Evolutionary conservation across 1,139 yeast genomes (phyloP).

Genomic region (Blastobotrys aristatus): DNA sequence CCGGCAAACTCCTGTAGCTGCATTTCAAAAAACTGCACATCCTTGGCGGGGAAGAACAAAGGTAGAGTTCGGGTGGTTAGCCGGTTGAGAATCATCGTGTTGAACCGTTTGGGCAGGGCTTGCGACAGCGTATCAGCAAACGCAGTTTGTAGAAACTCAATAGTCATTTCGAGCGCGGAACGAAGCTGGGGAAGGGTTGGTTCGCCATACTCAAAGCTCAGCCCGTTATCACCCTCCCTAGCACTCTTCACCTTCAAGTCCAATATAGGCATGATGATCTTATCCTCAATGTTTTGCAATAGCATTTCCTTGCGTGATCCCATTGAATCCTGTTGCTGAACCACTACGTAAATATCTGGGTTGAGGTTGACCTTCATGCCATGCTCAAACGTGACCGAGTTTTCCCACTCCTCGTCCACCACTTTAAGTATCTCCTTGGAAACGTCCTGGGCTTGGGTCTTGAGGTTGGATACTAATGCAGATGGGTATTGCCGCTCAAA

Average conservation of each 20-base stretch:
- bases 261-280: conserved; percentile 23
- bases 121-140: conserved; percentile 18
- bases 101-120: conserved; percentile 24
- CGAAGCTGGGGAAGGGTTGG: conserved; percentile 11
- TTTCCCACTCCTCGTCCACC: conserved; percentile 23
- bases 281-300: conserved; percentile 21
- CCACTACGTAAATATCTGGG: conserved; percentile 19
- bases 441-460: conserved; percentile 9
- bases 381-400: conserved; percentile 15
- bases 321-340: conserved; percentile 19
- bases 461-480: conserved; percentile 17
- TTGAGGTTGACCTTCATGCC: conserved; percentile 16
- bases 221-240: conserved; percentile 5
- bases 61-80: conserved; percentile 23
- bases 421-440: conserved; percentile 16
- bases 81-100: conserved; percentile 21
- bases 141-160: conserved; percentile 18
- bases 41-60: conserved; percentile 23
- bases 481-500: conserved; percentile 21
- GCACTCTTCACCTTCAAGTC: conserved; percentile 17
- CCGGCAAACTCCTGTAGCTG: conserved; percentile 21
- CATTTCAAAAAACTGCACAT: conserved; percentile 18
- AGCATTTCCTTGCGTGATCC: conserved; percentile 21
- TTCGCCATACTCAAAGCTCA: conserved; percentile 10
- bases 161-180: conserved; percentile 16